Evolutionary conservation across 2,329 filamentous ascomycete species (phyloP), one percentile per base, ranked within the genome.

Genomic region (Fusarium torreyae): DNA sequence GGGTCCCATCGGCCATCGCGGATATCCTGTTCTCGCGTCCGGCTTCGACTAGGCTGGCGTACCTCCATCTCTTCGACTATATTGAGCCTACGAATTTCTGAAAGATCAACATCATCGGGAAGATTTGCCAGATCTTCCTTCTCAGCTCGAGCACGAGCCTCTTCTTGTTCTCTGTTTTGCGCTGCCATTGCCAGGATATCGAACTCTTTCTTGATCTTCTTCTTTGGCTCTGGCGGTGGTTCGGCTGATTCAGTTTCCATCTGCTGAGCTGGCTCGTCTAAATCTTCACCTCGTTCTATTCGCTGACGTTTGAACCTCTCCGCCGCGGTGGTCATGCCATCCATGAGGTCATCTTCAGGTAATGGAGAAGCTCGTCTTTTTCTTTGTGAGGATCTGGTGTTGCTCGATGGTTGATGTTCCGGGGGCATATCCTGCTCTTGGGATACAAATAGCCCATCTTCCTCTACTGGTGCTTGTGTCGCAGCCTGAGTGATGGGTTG

Each of bases 271-370:
- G 76, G 73, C 5, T 76, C 69, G 38, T 74, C 72, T 4, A 85
- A 82, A 33, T 85, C 81, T 68, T 85, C 80, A 44, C 87, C 85
- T 51, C 85, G 85, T 64, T 88, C 90, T 20, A 93, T 84, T 26
- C 91, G 89, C 22, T 92, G 90, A n/a, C 90, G 89, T 77, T 97
- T 98, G 76, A 94, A 88, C 7, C 89, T 89, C 28, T 91, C 89
- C 5, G 92, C 90, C 1, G 91, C 93, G 0, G 94, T 92, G 2
- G 94, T 89, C 57, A 97, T 87, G 22, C 87, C 85, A 15, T 94
- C 89, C 77, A 95, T 88, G 10, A 92, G 79, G 44, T 91, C 87
- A 55, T 88, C 81, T 51, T 84, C 79, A 1, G 77, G 78, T 1
- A 82, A 68, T 6, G 81, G 79, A 3, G 83, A 80, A 5, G 82